phyloP scores from a whole-genome alignment of 2,329 filamentous ascomycete species.

The Colletotrichum godetiae region DNA sequence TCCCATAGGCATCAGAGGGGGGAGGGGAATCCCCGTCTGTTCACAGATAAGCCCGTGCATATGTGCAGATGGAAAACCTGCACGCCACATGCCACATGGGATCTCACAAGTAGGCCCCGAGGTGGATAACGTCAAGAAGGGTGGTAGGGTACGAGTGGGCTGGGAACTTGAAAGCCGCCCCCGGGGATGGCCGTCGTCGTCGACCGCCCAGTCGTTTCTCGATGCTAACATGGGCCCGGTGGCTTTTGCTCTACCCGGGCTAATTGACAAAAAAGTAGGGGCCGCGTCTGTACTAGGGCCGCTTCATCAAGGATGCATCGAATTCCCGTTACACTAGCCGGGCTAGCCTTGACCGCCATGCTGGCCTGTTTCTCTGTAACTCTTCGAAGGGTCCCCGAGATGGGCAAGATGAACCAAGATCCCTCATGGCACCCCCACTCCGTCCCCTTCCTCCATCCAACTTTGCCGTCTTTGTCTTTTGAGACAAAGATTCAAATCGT shows the following conservation, averaged over 20 bases:
- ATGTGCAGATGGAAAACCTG: slow-evolving; percentile 17
- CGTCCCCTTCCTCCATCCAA: background rate
- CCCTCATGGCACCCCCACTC: slow-evolving; percentile 22
- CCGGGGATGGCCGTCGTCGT: slow-evolving; percentile 8
- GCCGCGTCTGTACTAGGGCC: background rate
- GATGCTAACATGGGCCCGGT: background rate
- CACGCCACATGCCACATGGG: background rate
- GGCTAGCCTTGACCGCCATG: background rate
- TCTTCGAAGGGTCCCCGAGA: background rate
- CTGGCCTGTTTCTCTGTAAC: slow-evolving; percentile 11
- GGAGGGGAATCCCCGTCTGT: background rate
- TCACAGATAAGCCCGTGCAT: background rate
- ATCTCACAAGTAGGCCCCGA: background rate
- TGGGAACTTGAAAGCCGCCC: background rate
- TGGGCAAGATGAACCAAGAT: slow-evolving; percentile 21
- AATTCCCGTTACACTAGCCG: slow-evolving; percentile 5
- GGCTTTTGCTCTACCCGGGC: background rate
- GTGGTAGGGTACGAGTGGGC: background rate
- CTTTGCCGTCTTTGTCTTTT: slow-evolving; percentile 4
- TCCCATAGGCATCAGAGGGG: background rate
- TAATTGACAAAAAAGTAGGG: background rate
- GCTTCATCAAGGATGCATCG: slow-evolving; percentile 3
- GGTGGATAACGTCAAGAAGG: background rate
- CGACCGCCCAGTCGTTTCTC: background rate
- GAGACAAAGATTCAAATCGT: slow-evolving; percentile 21